Evolutionary conservation across 495 filamentous ascomycete species (phyloP), one percentile per base, ranked within the genome.

Genomic region (Parachaetomium inaequale): DNA sequence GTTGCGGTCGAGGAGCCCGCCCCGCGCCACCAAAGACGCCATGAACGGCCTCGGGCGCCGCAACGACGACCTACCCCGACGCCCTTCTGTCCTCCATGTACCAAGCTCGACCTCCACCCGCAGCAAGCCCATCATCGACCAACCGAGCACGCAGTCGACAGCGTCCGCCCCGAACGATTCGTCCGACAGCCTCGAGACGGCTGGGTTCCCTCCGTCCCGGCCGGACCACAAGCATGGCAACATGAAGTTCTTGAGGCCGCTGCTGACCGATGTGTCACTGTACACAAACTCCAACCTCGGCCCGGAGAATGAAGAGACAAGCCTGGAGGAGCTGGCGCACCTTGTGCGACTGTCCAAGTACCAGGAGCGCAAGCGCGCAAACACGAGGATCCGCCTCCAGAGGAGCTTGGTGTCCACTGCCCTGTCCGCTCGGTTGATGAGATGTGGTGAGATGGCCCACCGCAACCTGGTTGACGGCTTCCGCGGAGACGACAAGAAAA

Each of bases 381-480:
- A 87, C 67, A 84, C 84, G 17, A 83, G 86, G 56, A 77, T 84
- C 54, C 84, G 88, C 62, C 79, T 91, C 42, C 85, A 89, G 59
- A 76, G 85, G 69, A 86, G 78, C 61, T 70, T 87, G 63, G 82
- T 91, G 23, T 88, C 88, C 23, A 90, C 88, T 56, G 91, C 89
- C 17, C 81, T 94, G 42, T 92, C 87, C 53, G 85, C 91, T 63
- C 88, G 93, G 57, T 81, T 95, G 71, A 82, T 88, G 74, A 85
- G 90, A 61, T 87, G 87, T 63, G 88, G 89, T 57, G 86, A 89
- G 66, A 84, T 89, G 46, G 85, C 89, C 55, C 87, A 94, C 74
- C 84, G 88, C 19, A 90, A 88, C 64, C 78, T 98, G 68, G 90
- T 94, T 65, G 93, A 98, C 69, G 84, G 85, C 70, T 91, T 96